These are phyloP conservation scores for Volvox carteri DNA, from an alignment of 163 green algal genomes.

Conservation along the genomic window DNA sequence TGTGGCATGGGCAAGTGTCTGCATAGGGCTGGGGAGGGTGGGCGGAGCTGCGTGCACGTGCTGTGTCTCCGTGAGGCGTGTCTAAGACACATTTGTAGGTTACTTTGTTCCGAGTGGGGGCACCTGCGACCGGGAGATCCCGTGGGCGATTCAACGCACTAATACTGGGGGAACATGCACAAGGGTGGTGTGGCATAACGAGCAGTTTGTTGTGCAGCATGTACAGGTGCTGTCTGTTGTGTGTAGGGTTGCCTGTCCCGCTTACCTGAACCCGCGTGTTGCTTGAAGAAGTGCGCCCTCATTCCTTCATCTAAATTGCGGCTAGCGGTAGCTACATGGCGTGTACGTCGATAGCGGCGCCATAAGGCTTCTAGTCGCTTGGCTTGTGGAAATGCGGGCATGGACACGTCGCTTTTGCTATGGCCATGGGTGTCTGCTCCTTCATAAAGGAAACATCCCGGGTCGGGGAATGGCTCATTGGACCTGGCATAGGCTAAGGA, in stretches of 20 bases:
- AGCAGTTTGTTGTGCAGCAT: slow-evolving; percentile 15
- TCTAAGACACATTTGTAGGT: slow-evolving; percentile 13
- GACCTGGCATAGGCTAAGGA: background rate
- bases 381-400: background rate
- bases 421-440: background rate
- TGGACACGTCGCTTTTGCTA: background rate
- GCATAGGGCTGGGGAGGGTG: background rate
- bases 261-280: background rate
- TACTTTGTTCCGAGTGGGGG: background rate
- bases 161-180: background rate
- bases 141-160: slow-evolving; percentile 28
- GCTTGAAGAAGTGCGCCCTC: background rate
- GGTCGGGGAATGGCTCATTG: background rate
- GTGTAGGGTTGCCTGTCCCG: background rate
- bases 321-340: background rate
- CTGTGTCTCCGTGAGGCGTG: background rate
- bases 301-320: background rate
- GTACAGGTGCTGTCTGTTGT: background rate
- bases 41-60: background rate
- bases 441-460: background rate
- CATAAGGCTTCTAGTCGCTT: background rate
- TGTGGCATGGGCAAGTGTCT: background rate
- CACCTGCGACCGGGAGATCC: slow-evolving; percentile 4
- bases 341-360: background rate
- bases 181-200: background rate